Evolutionary conservation across 176 grass and related monocot genomes (phyloP).

Genomic region (Carex littledalei): DNA sequence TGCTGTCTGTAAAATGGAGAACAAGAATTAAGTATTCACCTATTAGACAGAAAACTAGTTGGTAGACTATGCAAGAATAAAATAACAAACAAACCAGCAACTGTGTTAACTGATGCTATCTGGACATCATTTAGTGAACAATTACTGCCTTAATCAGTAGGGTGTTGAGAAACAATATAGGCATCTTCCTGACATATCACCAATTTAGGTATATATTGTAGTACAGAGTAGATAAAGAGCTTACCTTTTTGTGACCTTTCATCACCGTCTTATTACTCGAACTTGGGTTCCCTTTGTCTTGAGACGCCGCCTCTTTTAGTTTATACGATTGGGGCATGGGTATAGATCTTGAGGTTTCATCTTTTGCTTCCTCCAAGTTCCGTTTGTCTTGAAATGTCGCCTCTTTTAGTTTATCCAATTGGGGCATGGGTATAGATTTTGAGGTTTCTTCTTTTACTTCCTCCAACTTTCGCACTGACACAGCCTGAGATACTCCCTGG

Average conservation of each 20-base stretch:
- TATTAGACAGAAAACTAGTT: background rate
- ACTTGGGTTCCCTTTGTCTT: background rate
- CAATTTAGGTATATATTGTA: background rate
- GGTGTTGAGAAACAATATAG: background rate
- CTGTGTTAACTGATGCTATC: background rate
- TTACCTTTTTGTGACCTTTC: background rate
- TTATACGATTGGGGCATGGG: background rate
- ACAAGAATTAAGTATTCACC: background rate
- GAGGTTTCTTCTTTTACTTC: background rate
- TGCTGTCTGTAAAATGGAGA: background rate
- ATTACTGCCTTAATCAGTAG: background rate
- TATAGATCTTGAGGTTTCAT: background rate
- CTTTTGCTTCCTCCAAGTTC: background rate
- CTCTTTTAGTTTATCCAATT: background rate
- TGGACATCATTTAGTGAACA: background rate
- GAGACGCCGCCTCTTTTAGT: background rate
- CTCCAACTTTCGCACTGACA: background rate
- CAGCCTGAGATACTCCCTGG: background rate
- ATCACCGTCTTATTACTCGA: background rate
- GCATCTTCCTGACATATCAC: background rate
- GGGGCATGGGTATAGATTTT: background rate
- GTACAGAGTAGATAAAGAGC: background rate
- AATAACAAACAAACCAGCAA: background rate
- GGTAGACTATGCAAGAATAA: no score
- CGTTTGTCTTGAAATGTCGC: background rate